Evolutionary conservation across 306 rosid genomes (phyloP).

Genomic region (Acacia confusa): DNA sequence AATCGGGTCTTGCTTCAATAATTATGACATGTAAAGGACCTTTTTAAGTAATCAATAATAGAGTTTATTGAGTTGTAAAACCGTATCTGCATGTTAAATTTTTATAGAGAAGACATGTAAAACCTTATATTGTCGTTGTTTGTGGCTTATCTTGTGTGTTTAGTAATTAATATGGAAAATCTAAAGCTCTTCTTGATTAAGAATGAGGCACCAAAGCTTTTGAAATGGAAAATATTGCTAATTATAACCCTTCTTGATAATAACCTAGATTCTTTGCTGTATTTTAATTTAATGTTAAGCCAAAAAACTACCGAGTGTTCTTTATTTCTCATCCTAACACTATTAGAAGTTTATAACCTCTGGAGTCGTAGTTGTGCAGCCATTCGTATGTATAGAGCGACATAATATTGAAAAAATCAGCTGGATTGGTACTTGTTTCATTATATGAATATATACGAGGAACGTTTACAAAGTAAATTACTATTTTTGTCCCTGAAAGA

Average conservation of each 20-base stretch:
- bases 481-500: background rate
- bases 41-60: background rate
- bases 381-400: background rate
- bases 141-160: background rate
- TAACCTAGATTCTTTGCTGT: background rate
- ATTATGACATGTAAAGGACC: background rate
- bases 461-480: background rate
- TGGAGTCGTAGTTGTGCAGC: background rate
- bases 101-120: background rate
- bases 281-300: background rate
- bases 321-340: background rate
- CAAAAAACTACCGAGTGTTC: background rate
- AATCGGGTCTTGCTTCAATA: constrained; percentile 5
- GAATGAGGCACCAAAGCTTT: background rate
- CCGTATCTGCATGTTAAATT: background rate
- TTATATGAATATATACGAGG: background rate
- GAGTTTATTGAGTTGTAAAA: background rate
- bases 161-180: background rate
- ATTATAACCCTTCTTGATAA: background rate
- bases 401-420: background rate
- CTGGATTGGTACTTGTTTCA: background rate
- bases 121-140: background rate
- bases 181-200: background rate
- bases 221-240: background rate
- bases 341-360: background rate